Base-by-base conservation (phyloP, 768 basidiomycete genomes). In the Panus rudis region DNA sequence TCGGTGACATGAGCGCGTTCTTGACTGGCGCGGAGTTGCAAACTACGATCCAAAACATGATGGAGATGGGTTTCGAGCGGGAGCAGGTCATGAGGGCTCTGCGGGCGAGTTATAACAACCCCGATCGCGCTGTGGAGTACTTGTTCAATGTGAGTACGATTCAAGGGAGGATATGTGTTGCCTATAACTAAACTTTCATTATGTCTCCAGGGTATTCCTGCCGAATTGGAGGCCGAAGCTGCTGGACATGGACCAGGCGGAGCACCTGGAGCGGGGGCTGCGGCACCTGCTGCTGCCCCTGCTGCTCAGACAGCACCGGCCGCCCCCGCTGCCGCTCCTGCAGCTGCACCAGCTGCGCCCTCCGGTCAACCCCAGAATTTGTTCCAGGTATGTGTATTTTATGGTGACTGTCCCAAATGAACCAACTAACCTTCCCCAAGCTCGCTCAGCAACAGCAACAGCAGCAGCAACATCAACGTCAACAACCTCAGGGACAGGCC, bases 121-220 rank as follows among this genome's bases (percentile, higher is more conserved):
- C 96, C 6, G 92, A 98, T 54, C 78, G 96, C 23, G 96, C 96
- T 6, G 94, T 92, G n/a, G 96, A 99, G 62, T 99, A 99, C 63
- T 68, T 99, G 43, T 84, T 98, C 78, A 94, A 59, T 47, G 94
- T 93, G 53, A 52, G 84, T 67, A 11, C 25, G 31, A 11, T 16
- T 35, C 33, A 35, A 17, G 6, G 8, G 11, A 37, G 51, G 37
- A 30, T 35, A 31, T 33, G 31, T 31, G 17, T 35, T 26, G 38
- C 43, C 39, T 28, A n/a, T 25, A 28, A 39, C 40, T 13, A 41
- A 51, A 48, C 45, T 43, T 21, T 19, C 17, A 11, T 10, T 35
- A 2, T 35, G 10, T 13, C 4, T 39, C 32, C 44, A 92, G 90
- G 92, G 89, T 31, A 91, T 92, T 49, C 88, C 92, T 3, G 68